Conservation (phyloP, 2,329 filamentous ascomycete species). For the Parastagonospora avenae region DNA sequence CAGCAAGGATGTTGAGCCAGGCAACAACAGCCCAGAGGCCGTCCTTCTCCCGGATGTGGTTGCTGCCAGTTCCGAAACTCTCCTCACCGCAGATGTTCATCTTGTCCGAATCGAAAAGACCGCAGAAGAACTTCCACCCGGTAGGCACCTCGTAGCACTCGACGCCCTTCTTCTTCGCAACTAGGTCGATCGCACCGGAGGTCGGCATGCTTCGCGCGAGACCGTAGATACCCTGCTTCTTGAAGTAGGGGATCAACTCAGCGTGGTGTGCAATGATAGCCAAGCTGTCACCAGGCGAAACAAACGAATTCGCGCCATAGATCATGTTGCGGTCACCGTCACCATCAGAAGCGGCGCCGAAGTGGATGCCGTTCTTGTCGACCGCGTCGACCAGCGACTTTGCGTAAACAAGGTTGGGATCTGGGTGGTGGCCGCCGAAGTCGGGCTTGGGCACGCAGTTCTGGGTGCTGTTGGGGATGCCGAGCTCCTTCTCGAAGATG, state of each 20-base stretch:
- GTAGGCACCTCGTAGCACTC: constrained; percentile 96
- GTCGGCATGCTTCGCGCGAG: constrained; percentile 98
- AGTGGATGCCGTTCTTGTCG: constrained; percentile 88
- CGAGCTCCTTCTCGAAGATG: constrained; percentile 94
- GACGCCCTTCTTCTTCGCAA: constrained; percentile 91
- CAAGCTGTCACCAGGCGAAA: constrained; percentile 94
- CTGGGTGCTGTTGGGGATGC: constrained; percentile 79
- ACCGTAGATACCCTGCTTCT: constrained; percentile 94
- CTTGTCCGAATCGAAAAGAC: constrained; percentile 95
- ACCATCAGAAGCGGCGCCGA: constrained; percentile 94
- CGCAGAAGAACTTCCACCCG: constrained; percentile 99
- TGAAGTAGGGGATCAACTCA: constrained; percentile 96
- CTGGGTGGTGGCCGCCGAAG: constrained; percentile 96
- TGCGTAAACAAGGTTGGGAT: constrained; percentile 97
- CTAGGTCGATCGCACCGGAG: constrained; percentile 90
- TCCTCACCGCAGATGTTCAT: constrained; percentile 99
- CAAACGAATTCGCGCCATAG: constrained; percentile 94
- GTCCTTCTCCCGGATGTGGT: constrained; percentile 99
- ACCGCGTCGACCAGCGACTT: constrained; percentile 93
- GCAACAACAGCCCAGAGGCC: constrained; percentile 96
- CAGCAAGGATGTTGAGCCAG: constrained; percentile 98
- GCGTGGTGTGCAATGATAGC: constrained; percentile 98
- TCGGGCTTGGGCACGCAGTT: constrained; percentile 93
- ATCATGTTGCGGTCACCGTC: constrained; percentile 99
- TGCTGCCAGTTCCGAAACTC: constrained; percentile 96